Base-by-base conservation (phyloP, 345 rosid genomes). In the Aegle marmelos region DNA sequence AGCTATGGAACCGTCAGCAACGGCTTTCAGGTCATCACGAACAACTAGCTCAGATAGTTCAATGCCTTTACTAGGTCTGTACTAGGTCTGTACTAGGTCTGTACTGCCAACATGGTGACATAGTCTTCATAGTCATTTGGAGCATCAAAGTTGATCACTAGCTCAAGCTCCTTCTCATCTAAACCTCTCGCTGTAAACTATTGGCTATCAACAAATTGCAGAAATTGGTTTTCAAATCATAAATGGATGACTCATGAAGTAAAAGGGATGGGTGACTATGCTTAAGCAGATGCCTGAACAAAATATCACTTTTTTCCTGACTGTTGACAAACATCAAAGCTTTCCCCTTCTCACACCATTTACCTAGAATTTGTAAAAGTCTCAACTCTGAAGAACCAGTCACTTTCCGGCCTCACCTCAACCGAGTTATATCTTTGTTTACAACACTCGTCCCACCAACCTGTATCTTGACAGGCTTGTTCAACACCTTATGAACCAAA, bases 21-120 rank as follows among this genome's bases (percentile, higher is more conserved):
- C 76, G 70, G 95, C 93, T 83, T 89, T 94, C 81, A 96, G 83
- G 83, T 96, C 98, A 70, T 87, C 91, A 27, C 97, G 98, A 81
- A 92, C 97, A 84, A 91, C 92, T 85, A 92, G 99, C 87, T 96
- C 98, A 54, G 99, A 94, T 37, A 96, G 95, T 79, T 93, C 87
- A 96, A 78, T 62, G 98, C 99, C 86, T 96, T 94, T 59, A 91
- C 89, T 73, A 96, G 95, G 87, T 96, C 99, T 54, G 99, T 59
- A 91, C 89, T 73, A 96, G 95, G 87, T 96, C 99, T 54, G 99
- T 59, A 91, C 89, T 73, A 96, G 95, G 87, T 96, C 99, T 54
- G 99, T n/a, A n/a, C n/a, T n/a, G n/a, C n/a, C 99, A 75, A 94
- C 99, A n/a, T 95, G 95, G 83, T 96, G 99, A 96, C 98, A 84